Percentiles rank a stretch among this genome's conserved stretches.
These are phyloP conservation scores for Aspergillus luchuensis DNA, from an alignment of 2,329 filamentous ascomycete genomes.

Conservation along the genomic window DNA sequence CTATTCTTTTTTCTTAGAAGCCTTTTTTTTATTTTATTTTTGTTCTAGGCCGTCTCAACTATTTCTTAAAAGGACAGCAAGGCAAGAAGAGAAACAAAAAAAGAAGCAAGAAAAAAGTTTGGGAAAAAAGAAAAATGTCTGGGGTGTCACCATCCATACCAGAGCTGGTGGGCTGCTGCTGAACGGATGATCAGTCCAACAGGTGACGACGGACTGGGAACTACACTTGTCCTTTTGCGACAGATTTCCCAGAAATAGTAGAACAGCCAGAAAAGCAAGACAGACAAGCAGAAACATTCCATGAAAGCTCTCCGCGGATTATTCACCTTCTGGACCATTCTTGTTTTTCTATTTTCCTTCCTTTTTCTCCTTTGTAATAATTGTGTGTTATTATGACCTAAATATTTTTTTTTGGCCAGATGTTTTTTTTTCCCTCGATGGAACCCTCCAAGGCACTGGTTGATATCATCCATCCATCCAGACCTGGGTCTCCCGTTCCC, in stretches of 20 bases:
- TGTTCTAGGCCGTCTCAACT: neutral
- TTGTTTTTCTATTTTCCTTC: slow-evolving; percentile 4
- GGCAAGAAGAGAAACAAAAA: neutral
- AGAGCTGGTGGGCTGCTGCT: neutral
- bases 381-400: neutral
- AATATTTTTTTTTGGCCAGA: neutral
- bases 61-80: neutral
- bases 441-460: neutral
- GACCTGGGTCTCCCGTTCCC: neutral
- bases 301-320: neutral
- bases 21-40: neutral
- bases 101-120: neutral
- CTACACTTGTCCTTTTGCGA: neutral
- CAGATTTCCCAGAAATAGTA: neutral
- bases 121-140: neutral
- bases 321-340: neutral
- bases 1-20: neutral
- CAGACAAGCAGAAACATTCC: neutral
- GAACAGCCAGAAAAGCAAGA: neutral
- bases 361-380: neutral
- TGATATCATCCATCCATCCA: slow-evolving; percentile 9
- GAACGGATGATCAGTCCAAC: slow-evolving; percentile 8
- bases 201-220: slow-evolving; percentile 1
- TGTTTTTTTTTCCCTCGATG: neutral
- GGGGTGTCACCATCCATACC: neutral